phyloP scores from a whole-genome alignment of 257 asterid species.

The Linderniella brevidens region DNA sequence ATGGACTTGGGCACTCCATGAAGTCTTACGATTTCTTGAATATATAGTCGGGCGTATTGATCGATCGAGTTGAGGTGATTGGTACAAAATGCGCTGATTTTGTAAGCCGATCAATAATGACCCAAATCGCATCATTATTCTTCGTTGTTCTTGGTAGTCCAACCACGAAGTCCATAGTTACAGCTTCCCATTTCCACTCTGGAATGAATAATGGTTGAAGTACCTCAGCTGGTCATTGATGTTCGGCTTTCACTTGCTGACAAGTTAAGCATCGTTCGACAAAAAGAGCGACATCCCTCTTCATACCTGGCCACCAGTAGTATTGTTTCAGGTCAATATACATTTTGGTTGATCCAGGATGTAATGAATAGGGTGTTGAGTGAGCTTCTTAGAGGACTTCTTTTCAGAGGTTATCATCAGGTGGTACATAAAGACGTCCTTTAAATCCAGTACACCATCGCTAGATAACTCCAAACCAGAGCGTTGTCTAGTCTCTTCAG shows the following conservation, averaged over 20 bases:
- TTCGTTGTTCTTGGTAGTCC: background rate
- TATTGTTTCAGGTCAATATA: background rate
- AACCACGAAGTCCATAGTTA: conserved; percentile 1
- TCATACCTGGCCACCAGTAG: conserved; percentile 5
- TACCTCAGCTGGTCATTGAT: background rate
- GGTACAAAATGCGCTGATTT: background rate
- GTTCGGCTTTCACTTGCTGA: conserved; percentile 1
- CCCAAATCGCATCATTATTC: background rate
- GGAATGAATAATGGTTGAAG: background rate
- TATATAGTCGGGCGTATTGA: background rate
- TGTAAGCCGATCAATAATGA: background rate
- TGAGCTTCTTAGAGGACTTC: background rate
- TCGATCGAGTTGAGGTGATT: background rate
- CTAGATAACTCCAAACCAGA: too few species aligned
- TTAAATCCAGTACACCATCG: background rate
- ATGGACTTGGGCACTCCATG: background rate
- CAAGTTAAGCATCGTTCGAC: conserved; percentile 1
- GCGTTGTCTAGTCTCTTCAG: too few species aligned
- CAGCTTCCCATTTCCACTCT: background rate
- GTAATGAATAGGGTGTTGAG: background rate
- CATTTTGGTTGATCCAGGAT: background rate
- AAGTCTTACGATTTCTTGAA: background rate
- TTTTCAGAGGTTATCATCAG: background rate
- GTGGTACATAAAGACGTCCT: background rate
- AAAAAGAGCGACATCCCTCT: background rate